These are phyloP conservation scores for Termitomyces heimii DNA, from an alignment of 768 basidiomycete species.

Conservation along the genomic window DNA sequence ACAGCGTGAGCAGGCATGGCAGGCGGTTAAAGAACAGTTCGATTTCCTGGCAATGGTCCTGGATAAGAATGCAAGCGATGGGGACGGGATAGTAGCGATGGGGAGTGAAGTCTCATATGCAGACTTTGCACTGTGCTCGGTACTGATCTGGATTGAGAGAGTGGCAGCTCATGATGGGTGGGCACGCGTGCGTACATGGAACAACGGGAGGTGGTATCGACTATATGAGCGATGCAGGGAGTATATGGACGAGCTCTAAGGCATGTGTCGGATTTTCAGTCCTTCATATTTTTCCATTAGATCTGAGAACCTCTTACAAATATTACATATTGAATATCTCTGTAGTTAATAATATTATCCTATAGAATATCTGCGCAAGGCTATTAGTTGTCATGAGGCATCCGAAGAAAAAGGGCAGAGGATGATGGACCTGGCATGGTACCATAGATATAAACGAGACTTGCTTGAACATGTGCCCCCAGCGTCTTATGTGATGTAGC, in stretches of 20 bases:
- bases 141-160: conserved; percentile 69
- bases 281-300: neutral
- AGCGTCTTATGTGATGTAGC: neutral
- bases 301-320: neutral
- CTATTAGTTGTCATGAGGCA: neutral
- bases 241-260: conserved; percentile 61
- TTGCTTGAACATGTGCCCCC: neutral
- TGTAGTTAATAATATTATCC: neutral
- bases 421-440: neutral
- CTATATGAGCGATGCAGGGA: conserved; percentile 56
- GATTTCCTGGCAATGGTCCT: conserved; percentile 56
- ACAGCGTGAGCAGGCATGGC: conserved; percentile 62
- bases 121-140: conserved; percentile 68
- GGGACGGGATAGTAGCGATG: conserved; percentile 59
- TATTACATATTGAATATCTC: neutral
- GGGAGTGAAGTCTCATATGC: conserved; percentile 65
- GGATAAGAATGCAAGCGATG: conserved; percentile 62
- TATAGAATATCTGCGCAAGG: neutral
- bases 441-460: neutral
- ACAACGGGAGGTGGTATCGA: conserved; percentile 59
- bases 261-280: neutral
- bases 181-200: conserved; percentile 64
- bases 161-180: conserved; percentile 73
- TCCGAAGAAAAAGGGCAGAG: too few species aligned
- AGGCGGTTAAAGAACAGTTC: conserved; percentile 59